A percentile compares a stretch with the other conserved stretches of the same genome.
Evolutionary conservation across 1,139 yeast species (phyloP).

Genomic region (Pichia sp.): DNA sequence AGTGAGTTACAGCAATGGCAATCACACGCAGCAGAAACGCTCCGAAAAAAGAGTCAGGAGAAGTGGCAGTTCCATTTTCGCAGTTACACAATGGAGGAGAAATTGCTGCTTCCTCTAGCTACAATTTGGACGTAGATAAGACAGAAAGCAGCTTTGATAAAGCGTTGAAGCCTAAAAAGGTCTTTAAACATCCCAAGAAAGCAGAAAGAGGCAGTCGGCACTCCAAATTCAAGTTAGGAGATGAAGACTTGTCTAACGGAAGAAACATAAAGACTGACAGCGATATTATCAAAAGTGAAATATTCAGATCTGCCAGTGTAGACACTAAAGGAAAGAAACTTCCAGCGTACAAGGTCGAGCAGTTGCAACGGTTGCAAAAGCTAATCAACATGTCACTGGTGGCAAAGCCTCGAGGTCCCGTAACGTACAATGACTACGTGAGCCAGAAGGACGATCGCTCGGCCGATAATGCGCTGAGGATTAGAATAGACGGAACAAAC

Average conservation of each 20-base stretch:
- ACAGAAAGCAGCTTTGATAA: neutral
- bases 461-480: neutral
- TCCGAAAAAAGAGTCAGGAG: neutral
- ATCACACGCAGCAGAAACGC: neutral
- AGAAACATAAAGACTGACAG: neutral
- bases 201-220: neutral
- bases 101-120: neutral
- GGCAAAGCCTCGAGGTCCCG: slow-evolving; percentile 20
- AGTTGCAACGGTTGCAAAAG: slow-evolving; percentile 15
- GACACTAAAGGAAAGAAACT: slow-evolving; percentile 11
- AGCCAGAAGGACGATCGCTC: neutral
- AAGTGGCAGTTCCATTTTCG: neutral
- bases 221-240: neutral
- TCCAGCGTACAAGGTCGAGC: slow-evolving; percentile 20
- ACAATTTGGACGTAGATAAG: neutral
- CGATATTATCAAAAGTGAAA: neutral
- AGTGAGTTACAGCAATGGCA: neutral
- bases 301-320: neutral
- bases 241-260: neutral
- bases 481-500: slow-evolving; percentile 6
- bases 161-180: neutral
- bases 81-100: neutral
- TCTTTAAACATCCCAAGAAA: neutral
- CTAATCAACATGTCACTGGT: slow-evolving; percentile 20
- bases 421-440: slow-evolving; percentile 2